Base-by-base conservation (phyloP, 2,329 filamentous ascomycete genomes). In the Trichoderma arundinaceum region DNA sequence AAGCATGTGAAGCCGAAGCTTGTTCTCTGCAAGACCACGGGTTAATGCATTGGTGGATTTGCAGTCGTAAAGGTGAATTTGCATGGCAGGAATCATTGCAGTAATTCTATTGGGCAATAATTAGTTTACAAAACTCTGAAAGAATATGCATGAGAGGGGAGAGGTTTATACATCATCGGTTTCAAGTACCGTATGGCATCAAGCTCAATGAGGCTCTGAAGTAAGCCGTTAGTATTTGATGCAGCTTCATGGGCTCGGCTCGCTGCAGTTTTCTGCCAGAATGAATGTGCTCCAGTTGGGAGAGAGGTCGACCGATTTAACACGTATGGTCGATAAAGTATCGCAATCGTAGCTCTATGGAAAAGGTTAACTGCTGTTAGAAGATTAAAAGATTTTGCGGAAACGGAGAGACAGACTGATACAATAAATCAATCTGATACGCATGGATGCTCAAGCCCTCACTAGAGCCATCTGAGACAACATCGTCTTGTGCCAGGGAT, bases 1-100 rank as follows among this genome's bases (percentile, higher is more conserved):
- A n/a, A 60, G 44, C 44, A 60, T 60, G 35, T 60, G 19, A 28
- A 60, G 57, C 12, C 48, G 44, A 5, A 60, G 57, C 22, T 60
- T 60, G 19, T 51, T 51, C 43, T 51, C 57, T 13, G 44, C 57
- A 5, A 60, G 57, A 9, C 44, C 57, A n/a, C 57, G 44, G 13
- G 48, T 61, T 17, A 61, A 43, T 10, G 48, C 9, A 15, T 61
- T 61, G 48, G 46, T 2, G 7, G 58, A 61, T 33, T 61, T 61
- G 43, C 38, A 61, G 22, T 61, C 58, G n/a, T 52, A 43, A 10
- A 61, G 46, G 38, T 61, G 58, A 19, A 61, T 61, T 44, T 61
- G 58, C 58, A 61, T 52, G 8, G 46, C 46, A 2, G 59, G 48
- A n/a, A 53, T 53, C 48, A 62, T 53, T 2, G 48, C 48, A 3